A percentile compares a stretch with the other conserved stretches of the same genome.
phyloP scores from a whole-genome alignment of 768 basidiomycete genomes.

The Botryobasidium botryosum region DNA sequence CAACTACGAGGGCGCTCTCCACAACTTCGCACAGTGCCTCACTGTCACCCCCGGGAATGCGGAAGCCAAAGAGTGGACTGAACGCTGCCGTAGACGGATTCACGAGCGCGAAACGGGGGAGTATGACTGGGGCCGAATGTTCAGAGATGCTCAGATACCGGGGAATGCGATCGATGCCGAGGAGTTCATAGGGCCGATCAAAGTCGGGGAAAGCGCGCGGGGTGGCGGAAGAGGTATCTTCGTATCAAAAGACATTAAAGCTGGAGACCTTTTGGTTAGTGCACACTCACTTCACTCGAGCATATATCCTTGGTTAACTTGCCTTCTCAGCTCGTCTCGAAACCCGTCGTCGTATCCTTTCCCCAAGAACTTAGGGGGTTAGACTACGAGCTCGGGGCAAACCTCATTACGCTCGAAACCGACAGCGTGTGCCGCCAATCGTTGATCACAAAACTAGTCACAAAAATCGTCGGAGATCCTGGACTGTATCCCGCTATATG shows the following conservation, averaged over 20 bases:
- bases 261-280: conserved; percentile 7
- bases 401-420: neutral
- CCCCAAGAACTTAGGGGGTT: neutral
- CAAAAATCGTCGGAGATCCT: too few species aligned
- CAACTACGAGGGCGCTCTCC: conserved; percentile 1
- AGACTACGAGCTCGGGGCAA: neutral
- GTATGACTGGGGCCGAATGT: too few species aligned
- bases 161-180: conserved; percentile 4
- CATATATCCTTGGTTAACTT: neutral
- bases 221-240: conserved; percentile 11
- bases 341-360: neutral
- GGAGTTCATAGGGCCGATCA: conserved; percentile 4
- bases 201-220: conserved; percentile 4
- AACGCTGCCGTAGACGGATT: too few species aligned
- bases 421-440: neutral
- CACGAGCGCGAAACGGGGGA: too few species aligned
- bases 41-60: too few species aligned
- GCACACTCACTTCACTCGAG: neutral
- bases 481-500: too few species aligned
- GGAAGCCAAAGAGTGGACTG: too few species aligned
- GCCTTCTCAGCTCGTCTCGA: neutral
- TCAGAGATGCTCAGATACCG: too few species aligned
- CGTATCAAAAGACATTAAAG: conserved; percentile 3
- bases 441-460: neutral
- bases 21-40: too few species aligned